A percentile compares a stretch with the other conserved stretches of the same genome.
phyloP scores from a whole-genome alignment of 371 early-diverging fungal species.

The Apophysomyces variabilis region DNA sequence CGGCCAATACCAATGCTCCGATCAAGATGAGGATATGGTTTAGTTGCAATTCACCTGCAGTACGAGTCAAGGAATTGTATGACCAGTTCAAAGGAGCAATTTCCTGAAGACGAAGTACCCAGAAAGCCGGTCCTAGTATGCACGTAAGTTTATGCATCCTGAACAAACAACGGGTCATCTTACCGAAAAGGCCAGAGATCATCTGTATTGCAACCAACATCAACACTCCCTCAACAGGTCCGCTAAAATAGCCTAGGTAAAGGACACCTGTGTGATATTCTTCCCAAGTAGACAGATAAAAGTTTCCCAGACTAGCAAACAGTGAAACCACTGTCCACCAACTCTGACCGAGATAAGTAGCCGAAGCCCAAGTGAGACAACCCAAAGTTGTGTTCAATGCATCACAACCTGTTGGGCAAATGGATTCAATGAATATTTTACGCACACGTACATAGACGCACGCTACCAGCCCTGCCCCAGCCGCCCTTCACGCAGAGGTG shows the following conservation, averaged over 20 bases:
- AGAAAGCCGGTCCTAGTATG: slow-evolving; percentile 45
- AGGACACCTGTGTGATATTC: slow-evolving; percentile 94
- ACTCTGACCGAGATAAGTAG: slow-evolving; percentile 74
- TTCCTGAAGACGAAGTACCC: slow-evolving; percentile 42
- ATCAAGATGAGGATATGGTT: slow-evolving; percentile 66
- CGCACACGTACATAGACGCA: no score
- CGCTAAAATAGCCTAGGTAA: slow-evolving; percentile 91
- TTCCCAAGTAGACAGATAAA: slow-evolving; percentile 95
- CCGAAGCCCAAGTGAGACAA: slow-evolving; percentile 63
- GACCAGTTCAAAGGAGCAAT: slow-evolving; percentile 31
- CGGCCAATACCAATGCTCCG: slow-evolving; percentile 58
- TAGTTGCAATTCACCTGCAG: slow-evolving; percentile 59
- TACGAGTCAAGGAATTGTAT: slow-evolving; percentile 24
- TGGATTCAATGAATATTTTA: no score
- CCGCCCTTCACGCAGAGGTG: neutral
- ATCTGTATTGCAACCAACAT: slow-evolving; percentile 65
- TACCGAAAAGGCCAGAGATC: slow-evolving; percentile 76
- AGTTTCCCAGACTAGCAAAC: slow-evolving; percentile 73
- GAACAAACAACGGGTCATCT: neutral
- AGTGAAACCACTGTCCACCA: slow-evolving; percentile 74
- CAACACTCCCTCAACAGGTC: slow-evolving; percentile 96
- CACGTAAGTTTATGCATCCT: neutral
- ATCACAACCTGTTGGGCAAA: slow-evolving; percentile 74
- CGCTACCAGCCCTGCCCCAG: no score
- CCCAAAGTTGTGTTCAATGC: slow-evolving; percentile 83